A percentile compares a stretch with the other conserved stretches of the same genome.
Evolutionary conservation across 73 alveolate species (phyloP).

Genomic region (Paramecium bursaria): DNA sequence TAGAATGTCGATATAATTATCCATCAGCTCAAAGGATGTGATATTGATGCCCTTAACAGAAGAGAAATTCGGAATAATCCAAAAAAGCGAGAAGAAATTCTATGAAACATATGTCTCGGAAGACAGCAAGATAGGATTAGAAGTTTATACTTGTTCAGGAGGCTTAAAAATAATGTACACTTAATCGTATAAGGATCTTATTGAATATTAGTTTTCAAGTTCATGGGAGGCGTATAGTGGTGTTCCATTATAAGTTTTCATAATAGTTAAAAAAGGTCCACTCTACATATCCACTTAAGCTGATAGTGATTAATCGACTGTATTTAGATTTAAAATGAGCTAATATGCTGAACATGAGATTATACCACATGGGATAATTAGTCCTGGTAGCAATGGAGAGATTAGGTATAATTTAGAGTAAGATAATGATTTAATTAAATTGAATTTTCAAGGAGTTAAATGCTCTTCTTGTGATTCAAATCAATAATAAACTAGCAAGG

Average conservation of each 20-base stretch:
- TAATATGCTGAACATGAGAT: not conserved
- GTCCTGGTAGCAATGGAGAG: constrained; percentile 30
- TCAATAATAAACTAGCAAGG: not conserved
- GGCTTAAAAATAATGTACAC: not conserved
- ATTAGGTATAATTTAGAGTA: not conserved
- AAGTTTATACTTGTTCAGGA: constrained; percentile 41
- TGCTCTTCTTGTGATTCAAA: constrained; percentile 21
- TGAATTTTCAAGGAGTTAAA: constrained; percentile 6
- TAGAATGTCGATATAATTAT: too few species aligned
- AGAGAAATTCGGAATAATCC: too few species aligned
- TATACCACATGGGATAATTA: constrained; percentile 1
- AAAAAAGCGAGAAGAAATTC: too few species aligned
- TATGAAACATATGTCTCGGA: constrained; percentile 20
- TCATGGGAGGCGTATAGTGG: not conserved
- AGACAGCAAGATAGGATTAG: constrained; percentile 40
- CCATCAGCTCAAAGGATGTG: too few species aligned
- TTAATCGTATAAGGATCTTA: constrained; percentile 1
- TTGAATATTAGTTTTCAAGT: not conserved
- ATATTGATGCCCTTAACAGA: too few species aligned
- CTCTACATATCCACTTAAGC: not conserved
- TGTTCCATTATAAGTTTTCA: not conserved
- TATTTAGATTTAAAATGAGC: constrained; percentile 1
- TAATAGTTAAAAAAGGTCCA: constrained; percentile 32
- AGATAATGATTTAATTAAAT: constrained; percentile 5
- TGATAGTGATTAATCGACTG: not conserved